Conservation (phyloP, 108 stramenopile genomes). For the Schizochytrium sp. region DNA sequence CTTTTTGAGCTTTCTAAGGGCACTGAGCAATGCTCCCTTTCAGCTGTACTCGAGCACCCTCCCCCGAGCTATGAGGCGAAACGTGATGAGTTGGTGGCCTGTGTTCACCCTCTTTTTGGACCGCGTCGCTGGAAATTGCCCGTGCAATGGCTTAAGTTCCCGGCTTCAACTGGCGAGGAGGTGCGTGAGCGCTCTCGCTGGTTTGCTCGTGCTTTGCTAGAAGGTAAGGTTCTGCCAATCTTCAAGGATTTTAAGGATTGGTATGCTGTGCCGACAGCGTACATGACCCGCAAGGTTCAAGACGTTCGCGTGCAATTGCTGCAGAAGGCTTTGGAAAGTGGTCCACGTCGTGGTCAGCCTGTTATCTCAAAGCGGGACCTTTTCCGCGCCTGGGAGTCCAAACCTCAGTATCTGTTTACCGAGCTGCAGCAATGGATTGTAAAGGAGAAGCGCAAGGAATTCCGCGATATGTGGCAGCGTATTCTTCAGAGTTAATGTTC, state of each 20-base stretch:
- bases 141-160: slow-evolving; percentile 37
- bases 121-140: slow-evolving; percentile 51
- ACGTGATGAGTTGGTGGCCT: slow-evolving; percentile 21
- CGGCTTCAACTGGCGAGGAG: neutral
- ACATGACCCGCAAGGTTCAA: slow-evolving; percentile 50
- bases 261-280: slow-evolving; percentile 17
- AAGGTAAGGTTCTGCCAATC: slow-evolving; percentile 42
- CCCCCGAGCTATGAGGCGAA: neutral
- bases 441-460: slow-evolving; percentile 44
- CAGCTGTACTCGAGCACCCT: slow-evolving; percentile 32
- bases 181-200: slow-evolving; percentile 34
- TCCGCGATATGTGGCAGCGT: neutral
- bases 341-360: slow-evolving; percentile 8
- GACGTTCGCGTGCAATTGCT: slow-evolving; percentile 20
- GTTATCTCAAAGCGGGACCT: neutral
- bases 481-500: slow-evolving; percentile 7
- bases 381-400: slow-evolving; percentile 2
- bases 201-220: slow-evolving; percentile 44
- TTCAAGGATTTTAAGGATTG: neutral
- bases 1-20: slow-evolving; percentile 27
- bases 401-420: neutral
- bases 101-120: slow-evolving; percentile 52
- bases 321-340: neutral
- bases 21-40: slow-evolving; percentile 42
- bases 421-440: slow-evolving; percentile 9